Base-by-base conservation (phyloP, 2,329 filamentous ascomycete species). In the Fusarium musae region DNA sequence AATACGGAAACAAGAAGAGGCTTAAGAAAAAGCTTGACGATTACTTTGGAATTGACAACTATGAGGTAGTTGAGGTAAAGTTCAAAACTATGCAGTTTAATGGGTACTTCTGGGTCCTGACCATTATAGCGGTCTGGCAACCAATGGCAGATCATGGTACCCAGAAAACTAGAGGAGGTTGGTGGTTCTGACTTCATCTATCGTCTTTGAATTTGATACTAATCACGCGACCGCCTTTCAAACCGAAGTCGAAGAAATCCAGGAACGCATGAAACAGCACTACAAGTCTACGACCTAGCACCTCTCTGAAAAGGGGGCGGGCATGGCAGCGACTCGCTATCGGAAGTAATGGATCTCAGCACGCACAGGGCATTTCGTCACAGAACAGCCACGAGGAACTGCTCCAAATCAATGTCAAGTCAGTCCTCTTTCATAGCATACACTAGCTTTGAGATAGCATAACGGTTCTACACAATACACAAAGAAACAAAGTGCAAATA, bases 121-220 rank as follows among this genome's bases (percentile, higher is more conserved):
- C 26, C 0, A 30, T 30, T 19, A 15, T 19, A 30, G 60, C 60
- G 60, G n/a, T 16, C 16, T 21, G 39, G 15, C 1, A 59, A 43
- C 7, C 60, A 63, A 21, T 63, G 60, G 54, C 26, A 47, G 2
- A 16, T 47, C 19, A 47, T 47, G 44, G 13, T 47, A 16, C 26
- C 26, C 3, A 9, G 26, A 16, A 47, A 47, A 3, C 13, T 47
- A 1, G 28, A 47, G 6, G 4, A 30, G 28, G 28, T 30, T 30
- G 10, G 28, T 47, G 3, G 6, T 30, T 21, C 19, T 5, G 5
- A 26, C 6, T 17, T 43, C 15, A 4, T 13, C 4, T 15, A 13
- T 28, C 2, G 11, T 47, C 2, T 9, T 3, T 11, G 6, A 30
- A n/a, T 4, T 21, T 7, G 10, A 30, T n/a, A n/a, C 46, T n/a